Evolutionary conservation across 179 eudicot species (phyloP), one percentile per base, ranked within the genome.

Genomic region (Amaranthus tricolor): DNA sequence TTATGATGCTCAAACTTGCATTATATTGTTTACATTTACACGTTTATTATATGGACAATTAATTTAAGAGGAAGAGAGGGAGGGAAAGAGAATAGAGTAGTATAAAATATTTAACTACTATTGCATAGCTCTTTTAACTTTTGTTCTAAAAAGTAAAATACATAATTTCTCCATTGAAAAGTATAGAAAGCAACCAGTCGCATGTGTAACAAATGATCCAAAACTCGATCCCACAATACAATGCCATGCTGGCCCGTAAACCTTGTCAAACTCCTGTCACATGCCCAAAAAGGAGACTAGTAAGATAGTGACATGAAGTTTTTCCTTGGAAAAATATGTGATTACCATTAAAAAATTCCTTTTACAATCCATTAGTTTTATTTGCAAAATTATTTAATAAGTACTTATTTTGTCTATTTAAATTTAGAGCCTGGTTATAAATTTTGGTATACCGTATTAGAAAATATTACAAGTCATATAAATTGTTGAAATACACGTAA

Each of bases 221-320:
- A 91, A 93, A 62, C 98, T 93, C 72, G 98, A 87, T 78, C 98
- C 98, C 86, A 91, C 96, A 1, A 93, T 91, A 82, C 98, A 93
- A 66, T 93, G 98, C 98, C 98, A 93, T 53, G 98, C 94, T 49
- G 98, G 93, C 84, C 98, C 98, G 82, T 93, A 89, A 20, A 87
- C 84, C 80, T 86, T 87, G 76, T 93, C 98, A 74, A 93, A 93
- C 70, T 93, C 96, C 96, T 91, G 92, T 58, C 45, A 31, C 6
- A 64, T 19, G 67, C 80, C 74, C 83, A 51, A 56, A 0, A 72
- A 55, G 58, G 0, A 19, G 9, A 55, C 19, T 9, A 70, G 72
- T 31, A 44, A 64, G 71, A 66, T 56, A 54, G 9, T 62, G 17
- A 10, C 9, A 4, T 50, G 9, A 72, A 57, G 9, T 31, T n/a